Evolutionary conservation across 768 basidiomycete species (phyloP).

Genomic region (Boletus rubescentipes): DNA sequence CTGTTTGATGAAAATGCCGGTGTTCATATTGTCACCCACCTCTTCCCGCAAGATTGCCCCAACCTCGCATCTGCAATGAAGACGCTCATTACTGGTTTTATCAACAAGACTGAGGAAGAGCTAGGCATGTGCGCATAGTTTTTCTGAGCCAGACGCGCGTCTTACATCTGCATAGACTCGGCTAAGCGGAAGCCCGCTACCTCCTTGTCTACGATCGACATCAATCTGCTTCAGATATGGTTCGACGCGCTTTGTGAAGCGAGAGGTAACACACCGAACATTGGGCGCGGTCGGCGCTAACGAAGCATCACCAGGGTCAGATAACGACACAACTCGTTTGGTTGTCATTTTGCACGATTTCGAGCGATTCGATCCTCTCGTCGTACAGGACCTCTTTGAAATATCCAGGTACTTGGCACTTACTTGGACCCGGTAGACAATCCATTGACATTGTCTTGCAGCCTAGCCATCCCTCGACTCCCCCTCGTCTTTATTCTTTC

Average conservation of each 20-base stretch:
- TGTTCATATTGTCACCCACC: conserved; percentile 41
- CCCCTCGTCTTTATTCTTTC: conserved; percentile 67
- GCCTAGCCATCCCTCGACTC: conserved; percentile 50
- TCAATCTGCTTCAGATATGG: conserved; percentile 60
- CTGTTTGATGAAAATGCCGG: conserved; percentile 20
- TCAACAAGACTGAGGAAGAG: conserved; percentile 37
- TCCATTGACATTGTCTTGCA: conserved; percentile 25
- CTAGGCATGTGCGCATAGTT: conserved; percentile 28
- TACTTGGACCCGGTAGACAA: neutral
- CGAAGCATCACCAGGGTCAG: conserved; percentile 4
- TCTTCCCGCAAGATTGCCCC: conserved; percentile 58
- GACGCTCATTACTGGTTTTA: conserved; percentile 51
- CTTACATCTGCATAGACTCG: conserved; percentile 24
- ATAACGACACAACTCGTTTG: conserved; percentile 38
- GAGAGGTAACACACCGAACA: conserved; percentile 36
- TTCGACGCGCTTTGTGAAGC: conserved; percentile 42
- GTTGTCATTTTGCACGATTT: conserved; percentile 71
- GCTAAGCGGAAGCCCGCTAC: conserved; percentile 47
- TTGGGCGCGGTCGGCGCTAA: neutral
- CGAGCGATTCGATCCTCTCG: conserved; percentile 61
- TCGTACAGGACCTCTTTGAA: conserved; percentile 69
- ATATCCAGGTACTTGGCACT: conserved; percentile 58
- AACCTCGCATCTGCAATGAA: conserved; percentile 56
- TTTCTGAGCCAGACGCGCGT: neutral
- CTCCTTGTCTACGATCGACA: conserved; percentile 61